Evolutionary conservation across 305 asterid genomes (phyloP), one percentile per base, ranked within the genome.

Genomic region (Solanum chacoense): DNA sequence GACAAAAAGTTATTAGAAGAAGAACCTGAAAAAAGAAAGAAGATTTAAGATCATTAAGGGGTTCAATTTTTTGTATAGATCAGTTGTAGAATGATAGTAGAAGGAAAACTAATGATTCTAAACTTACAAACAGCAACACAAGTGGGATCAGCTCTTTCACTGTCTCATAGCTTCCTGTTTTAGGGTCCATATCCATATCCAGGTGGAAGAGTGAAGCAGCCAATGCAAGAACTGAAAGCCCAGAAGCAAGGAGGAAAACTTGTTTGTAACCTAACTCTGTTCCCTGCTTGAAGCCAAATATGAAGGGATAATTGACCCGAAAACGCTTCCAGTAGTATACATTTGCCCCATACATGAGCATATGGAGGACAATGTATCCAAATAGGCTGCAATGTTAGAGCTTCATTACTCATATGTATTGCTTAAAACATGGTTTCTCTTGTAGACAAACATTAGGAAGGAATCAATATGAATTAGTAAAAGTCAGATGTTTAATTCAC

Each of bases 291-390:
- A 91, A 93, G 38, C 94, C 96, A 35, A 96, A 93, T 91, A 97
- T 95, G 88, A 97, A 97, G 42, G 98, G 93, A 67, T 97, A 97
- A 89, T 95, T 97, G 86, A 96, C 96, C 1, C 95, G 90, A 89
- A 71, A 94, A 50, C 92, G 95, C 92, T 94, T 97, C 99, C 98
- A 97, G 50, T 90, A 90, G 93, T 92, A 97, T 0, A 95, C 92
- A 92, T 95, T 90, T 45, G 87, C 91, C n/a, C 95, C 93, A 7
- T 89, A 94, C 95, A 96, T 91, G 87, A 95, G 63, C 98, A 97
- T 93, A 93, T 97, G 99, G 26, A 97, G 95, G 88, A 95, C 90
- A 13, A 96, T 92, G 91, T 71, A 95, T 84, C 92, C 94, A 73
- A 93, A 95, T 89, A 96, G 92, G 87, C 98, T 96, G 94, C 92